These are phyloP conservation scores for Gentiana straminea DNA, from an alignment of 257 asterid species.

Conservation along the genomic window DNA sequence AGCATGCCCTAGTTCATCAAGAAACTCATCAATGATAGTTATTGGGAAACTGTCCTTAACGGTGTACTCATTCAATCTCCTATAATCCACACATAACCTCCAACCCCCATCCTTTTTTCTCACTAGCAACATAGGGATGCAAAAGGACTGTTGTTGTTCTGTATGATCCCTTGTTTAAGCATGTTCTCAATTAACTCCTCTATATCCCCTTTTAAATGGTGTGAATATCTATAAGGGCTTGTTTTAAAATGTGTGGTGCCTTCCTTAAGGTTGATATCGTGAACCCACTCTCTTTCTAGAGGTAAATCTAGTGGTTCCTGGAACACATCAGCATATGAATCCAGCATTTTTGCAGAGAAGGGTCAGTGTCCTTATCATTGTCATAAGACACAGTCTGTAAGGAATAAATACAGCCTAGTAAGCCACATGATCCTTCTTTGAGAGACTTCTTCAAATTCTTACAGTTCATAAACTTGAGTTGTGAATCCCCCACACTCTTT, in stretches of 20 bases:
- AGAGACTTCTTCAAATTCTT: too few species aligned
- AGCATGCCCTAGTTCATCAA: not conserved
- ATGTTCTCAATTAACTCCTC: not conserved
- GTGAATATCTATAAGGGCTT: not conserved
- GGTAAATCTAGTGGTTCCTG: too few species aligned
- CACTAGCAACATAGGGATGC: not conserved
- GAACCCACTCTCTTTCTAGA: not conserved
- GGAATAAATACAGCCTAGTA: too few species aligned
- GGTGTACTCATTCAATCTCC: not conserved
- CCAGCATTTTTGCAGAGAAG: too few species aligned
- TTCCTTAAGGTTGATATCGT: not conserved
- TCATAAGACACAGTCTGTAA: too few species aligned
- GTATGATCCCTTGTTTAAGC: not conserved
- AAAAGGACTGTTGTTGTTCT: not conserved
- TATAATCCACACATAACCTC: not conserved
- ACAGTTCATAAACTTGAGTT: too few species aligned
- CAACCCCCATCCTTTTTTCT: not conserved
- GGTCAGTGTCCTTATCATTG: too few species aligned
- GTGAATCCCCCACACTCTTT: too few species aligned
- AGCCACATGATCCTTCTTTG: too few species aligned
- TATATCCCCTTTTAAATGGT: not conserved
- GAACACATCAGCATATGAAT: too few species aligned
- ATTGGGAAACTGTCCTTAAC: constrained; percentile 5
- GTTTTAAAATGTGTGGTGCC: not conserved
- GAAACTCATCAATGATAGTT: not conserved